Conservation (phyloP, 306 rosid genomes). For the Rosa rugosa region DNA sequence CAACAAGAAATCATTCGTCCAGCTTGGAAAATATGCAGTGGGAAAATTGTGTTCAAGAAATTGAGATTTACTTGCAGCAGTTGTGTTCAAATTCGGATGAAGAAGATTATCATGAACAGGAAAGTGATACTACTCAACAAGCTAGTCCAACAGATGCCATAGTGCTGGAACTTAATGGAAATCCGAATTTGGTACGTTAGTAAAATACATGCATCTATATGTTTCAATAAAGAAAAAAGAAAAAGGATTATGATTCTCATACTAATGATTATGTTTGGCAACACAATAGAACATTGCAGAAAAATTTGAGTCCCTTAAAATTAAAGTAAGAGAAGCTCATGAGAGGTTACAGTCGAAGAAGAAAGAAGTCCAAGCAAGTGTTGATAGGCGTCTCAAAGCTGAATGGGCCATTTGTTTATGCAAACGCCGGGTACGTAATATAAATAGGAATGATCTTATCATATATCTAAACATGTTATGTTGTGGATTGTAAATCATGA, state of each 20-base stretch:
- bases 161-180: slow-evolving; percentile 32
- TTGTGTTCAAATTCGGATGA: slow-evolving; percentile 42
- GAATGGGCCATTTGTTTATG: slow-evolving; percentile 68
- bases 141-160: slow-evolving; percentile 47
- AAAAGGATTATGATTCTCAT: not conserved
- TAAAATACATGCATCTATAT: not conserved
- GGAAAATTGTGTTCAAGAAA: slow-evolving; percentile 56
- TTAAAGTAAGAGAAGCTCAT: slow-evolving; percentile 44
- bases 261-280: not conserved
- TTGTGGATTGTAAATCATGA: not conserved
- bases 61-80: slow-evolving; percentile 57
- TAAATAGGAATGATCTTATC: not conserved
- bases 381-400: slow-evolving; percentile 58
- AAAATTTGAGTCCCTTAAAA: slow-evolving; percentile 40
- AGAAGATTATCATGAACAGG: slow-evolving; percentile 29
- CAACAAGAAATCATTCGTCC: slow-evolving; percentile 35
- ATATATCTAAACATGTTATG: not conserved
- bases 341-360: slow-evolving; percentile 41
- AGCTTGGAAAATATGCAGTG: slow-evolving; percentile 44
- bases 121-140: slow-evolving; percentile 22
- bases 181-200: slow-evolving; percentile 50
- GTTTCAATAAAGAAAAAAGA: not conserved
- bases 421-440: slow-evolving; percentile 47
- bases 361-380: slow-evolving; percentile 49
- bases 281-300: slow-evolving; percentile 43